A percentile compares a stretch with the other conserved stretches of the same genome.
These are phyloP conservation scores for Ceriops zippeliana DNA, from an alignment of 345 rosid species.

Conservation along the genomic window DNA sequence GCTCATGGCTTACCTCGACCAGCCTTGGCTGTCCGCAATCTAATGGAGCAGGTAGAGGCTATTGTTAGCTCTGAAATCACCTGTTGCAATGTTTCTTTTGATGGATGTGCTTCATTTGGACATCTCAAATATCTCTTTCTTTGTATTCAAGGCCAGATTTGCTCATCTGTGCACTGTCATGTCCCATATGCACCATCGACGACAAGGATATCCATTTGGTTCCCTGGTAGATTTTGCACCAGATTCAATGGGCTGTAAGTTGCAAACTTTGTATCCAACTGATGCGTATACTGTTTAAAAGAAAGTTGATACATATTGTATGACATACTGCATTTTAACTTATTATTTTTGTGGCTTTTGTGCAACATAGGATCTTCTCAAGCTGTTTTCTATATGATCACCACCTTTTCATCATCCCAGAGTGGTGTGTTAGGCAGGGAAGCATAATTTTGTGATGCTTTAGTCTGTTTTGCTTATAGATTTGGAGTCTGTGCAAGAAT, in stretches of 20 bases:
- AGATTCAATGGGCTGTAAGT: slow-evolving; percentile 89
- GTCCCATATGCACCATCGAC: slow-evolving; percentile 96
- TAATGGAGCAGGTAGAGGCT: slow-evolving; percentile 84
- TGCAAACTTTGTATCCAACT: background rate
- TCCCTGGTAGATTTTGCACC: slow-evolving; percentile 94
- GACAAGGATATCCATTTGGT: slow-evolving; percentile 98
- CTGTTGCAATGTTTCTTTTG: slow-evolving; percentile 2
- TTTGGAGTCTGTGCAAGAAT: background rate
- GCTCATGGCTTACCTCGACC: slow-evolving; percentile 94
- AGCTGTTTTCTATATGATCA: background rate
- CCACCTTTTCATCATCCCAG: too few species aligned
- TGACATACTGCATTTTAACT: background rate
- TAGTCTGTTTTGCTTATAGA: background rate
- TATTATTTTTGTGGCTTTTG: background rate
- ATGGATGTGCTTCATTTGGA: background rate
- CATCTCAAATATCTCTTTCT: slow-evolving; percentile 8
- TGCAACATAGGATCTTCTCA: background rate
- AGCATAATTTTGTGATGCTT: background rate
- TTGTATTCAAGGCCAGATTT: slow-evolving; percentile 75
- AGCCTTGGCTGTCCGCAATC: slow-evolving; percentile 89
- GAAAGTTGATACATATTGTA: background rate
- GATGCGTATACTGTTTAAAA: background rate
- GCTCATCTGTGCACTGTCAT: slow-evolving; percentile 96
- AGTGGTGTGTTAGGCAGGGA: too few species aligned
- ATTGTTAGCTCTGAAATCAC: slow-evolving; percentile 10